phyloP scores from a whole-genome alignment of 768 basidiomycete genomes.

The Leccinum longicurvipes region DNA sequence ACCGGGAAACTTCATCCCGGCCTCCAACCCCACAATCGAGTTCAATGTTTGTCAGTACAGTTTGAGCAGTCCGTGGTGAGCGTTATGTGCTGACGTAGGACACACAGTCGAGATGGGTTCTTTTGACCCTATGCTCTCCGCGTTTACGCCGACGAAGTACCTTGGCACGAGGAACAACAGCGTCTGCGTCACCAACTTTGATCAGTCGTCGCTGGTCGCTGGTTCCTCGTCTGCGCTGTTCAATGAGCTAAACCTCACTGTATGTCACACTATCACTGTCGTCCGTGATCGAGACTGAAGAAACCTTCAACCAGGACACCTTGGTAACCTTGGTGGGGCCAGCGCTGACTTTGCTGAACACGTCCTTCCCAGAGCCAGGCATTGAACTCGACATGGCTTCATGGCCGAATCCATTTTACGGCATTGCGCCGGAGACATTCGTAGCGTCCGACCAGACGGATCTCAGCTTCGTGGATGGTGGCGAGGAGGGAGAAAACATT shows the following conservation, averaged over 20 bases:
- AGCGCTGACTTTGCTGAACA: constrained; percentile 13
- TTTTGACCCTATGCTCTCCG: constrained; percentile 41
- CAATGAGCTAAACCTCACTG: constrained; percentile 28
- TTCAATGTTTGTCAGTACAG: constrained; percentile 33
- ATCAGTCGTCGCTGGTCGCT: constrained; percentile 35
- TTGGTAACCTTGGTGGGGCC: constrained; percentile 13
- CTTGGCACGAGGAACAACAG: constrained; percentile 38
- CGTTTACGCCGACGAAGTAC: constrained; percentile 44
- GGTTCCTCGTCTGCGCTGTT: constrained; percentile 41
- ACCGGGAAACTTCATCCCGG: constrained; percentile 25
- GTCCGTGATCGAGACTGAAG: not conserved
- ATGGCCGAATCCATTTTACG: constrained; percentile 39
- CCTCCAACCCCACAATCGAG: constrained; percentile 34
- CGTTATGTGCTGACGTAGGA: not conserved
- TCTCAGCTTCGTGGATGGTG: constrained; percentile 39
- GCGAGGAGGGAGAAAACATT: constrained; percentile 41
- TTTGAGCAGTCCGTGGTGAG: not conserved
- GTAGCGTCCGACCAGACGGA: constrained; percentile 30
- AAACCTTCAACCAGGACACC: constrained; percentile 4
- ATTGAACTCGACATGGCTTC: constrained; percentile 30
- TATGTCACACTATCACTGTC: constrained; percentile 6
- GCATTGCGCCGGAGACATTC: constrained; percentile 34
- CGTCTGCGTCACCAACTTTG: constrained; percentile 34
- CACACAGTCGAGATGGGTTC: constrained; percentile 39
- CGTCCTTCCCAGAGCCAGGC: constrained; percentile 23